Base-by-base conservation (phyloP, 345 rosid species). In the Arabidopsis suecica region DNA sequence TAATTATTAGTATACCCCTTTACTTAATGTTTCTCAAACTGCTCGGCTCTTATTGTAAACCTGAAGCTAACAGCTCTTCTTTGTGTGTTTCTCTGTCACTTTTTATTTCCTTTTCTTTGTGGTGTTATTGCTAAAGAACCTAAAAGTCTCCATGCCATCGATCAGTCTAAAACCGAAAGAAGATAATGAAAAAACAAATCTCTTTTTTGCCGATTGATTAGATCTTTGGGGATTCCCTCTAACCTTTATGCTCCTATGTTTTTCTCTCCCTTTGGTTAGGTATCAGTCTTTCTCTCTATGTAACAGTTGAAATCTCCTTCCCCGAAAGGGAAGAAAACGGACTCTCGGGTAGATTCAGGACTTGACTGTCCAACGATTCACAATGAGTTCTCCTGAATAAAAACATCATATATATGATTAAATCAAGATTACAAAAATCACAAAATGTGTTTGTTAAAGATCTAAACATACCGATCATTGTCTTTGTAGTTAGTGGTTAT, bases 281-380 rank as follows among this genome's bases (percentile, higher is more conserved):
- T n/a, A 58, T 53, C 44, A 28, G 20, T 68, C 78, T 80, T 64
- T 77, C 33, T 78, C 18, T 68, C 93, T 93, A 87, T 79, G 78
- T 88, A 80, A 69, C 88, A 57, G 89, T 87, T 7, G 97, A 88
- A 78, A 91, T 89, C 41, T 89, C 84, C 38, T 84, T 84, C 62
- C 88, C 83, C 25, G 79, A 75, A 12, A 83, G 69, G 66, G 89
- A 72, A 48, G 97, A 88, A 79, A 95, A 95, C 1, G 97, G 97
- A 84, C 96, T 91, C 71, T 95, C 97, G 0, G 99, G 99, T 76
- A 91, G 91, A 68, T 88, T 79, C 33, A 85, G 66, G 74, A 86
- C 91, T 71, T 85, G 88, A 79, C 78, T 85, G 83, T 88, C 80
- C 67, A 77, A 36, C 38, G 67, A n/a, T 28, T 77, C 80, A 40